A percentile compares a stretch with the other conserved stretches of the same genome.
These are phyloP conservation scores for Xylaria acuta DNA, from an alignment of 495 filamentous ascomycete species.

Conservation along the genomic window DNA sequence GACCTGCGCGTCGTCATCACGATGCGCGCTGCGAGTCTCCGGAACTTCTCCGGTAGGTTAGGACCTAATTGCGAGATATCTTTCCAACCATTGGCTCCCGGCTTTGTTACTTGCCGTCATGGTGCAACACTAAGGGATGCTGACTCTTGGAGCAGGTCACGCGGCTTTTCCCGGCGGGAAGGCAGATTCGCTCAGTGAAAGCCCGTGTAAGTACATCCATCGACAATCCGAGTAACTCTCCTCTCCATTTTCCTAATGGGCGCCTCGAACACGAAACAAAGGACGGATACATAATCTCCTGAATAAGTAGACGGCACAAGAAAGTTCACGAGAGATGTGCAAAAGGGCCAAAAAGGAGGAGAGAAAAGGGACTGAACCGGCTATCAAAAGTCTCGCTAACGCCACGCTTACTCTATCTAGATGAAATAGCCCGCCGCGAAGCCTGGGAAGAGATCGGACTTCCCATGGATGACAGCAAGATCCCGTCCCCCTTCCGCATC, in stretches of 20 bases:
- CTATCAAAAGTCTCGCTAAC: conserved; percentile 55
- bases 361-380: conserved; percentile 25
- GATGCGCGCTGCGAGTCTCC: conserved; percentile 77
- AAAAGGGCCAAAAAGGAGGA: neutral
- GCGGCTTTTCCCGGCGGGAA: conserved; percentile 86
- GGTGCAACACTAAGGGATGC: conserved; percentile 42
- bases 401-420: conserved; percentile 55
- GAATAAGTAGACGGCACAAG: neutral
- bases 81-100: neutral
- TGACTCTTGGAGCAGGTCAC: conserved; percentile 63
- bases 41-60: conserved; percentile 59
- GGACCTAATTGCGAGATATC: neutral
- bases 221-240: neutral
- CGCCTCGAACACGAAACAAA: neutral
- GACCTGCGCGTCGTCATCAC: conserved; percentile 85
- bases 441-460: conserved; percentile 91
- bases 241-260: neutral
- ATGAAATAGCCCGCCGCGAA: conserved; percentile 84
- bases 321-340: neutral
- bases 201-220: conserved; percentile 48
- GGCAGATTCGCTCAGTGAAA: conserved; percentile 55
- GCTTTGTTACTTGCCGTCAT: too few relatives aligned
- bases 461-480: conserved; percentile 64
- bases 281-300: neutral
- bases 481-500: conserved; percentile 75